Evolutionary conservation across 345 rosid species (phyloP).

Genomic region (Bruguiera sexangula): DNA sequence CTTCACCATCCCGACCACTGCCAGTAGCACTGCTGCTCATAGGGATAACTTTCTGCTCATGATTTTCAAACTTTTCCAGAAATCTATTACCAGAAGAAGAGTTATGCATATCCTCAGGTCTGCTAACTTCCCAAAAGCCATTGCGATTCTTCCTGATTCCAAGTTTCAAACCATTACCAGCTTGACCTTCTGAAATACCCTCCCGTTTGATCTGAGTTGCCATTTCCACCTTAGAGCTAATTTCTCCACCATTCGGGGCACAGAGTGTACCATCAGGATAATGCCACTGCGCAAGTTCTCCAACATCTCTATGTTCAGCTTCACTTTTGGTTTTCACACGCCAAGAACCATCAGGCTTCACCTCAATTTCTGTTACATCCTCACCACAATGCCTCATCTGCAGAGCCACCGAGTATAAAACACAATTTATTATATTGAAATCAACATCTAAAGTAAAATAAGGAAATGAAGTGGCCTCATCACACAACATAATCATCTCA

Average conservation of each 20-base stretch:
- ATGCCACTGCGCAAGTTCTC: conserved; percentile 85
- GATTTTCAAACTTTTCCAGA: conserved; percentile 41
- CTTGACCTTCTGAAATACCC: conserved; percentile 64
- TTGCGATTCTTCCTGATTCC: conserved; percentile 78
- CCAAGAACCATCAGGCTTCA: conserved; percentile 97
- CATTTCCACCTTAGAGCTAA: conserved; percentile 47
- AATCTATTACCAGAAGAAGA: conserved; percentile 63
- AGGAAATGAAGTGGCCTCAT: no score
- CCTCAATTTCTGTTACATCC: conserved; percentile 80
- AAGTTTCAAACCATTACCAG: conserved; percentile 64
- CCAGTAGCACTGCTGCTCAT: conserved; percentile 94
- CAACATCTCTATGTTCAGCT: conserved; percentile 70
- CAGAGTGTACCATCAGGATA: conserved; percentile 62
- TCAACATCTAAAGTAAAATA: background rate
- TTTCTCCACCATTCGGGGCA: conserved; percentile 36
- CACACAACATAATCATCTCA: no score
- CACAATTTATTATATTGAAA: background rate
- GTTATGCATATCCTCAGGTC: conserved; percentile 59
- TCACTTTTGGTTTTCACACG: conserved; percentile 79
- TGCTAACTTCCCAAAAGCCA: conserved; percentile 93
- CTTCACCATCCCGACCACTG: conserved; percentile 94
- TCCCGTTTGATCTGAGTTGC: conserved; percentile 60
- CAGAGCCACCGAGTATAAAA: conserved; percentile 12
- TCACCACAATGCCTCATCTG: conserved; percentile 88
- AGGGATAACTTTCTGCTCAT: conserved; percentile 55